Evolutionary conservation across 345 rosid genomes (phyloP).

Genomic region (Aquilaria sinensis): DNA sequence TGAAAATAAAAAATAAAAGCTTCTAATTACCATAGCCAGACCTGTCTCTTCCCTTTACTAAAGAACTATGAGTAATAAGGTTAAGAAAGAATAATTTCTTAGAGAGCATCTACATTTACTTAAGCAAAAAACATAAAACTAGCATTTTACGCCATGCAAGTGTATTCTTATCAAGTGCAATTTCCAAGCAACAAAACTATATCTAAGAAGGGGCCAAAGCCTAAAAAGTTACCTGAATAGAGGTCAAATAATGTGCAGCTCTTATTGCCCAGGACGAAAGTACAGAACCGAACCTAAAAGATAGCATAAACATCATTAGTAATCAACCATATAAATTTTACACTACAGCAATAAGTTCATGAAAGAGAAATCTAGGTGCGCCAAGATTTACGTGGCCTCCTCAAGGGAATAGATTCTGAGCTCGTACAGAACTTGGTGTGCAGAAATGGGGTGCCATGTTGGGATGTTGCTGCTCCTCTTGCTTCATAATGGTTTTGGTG

Average conservation of each 20-base stretch:
- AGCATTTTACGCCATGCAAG: no score
- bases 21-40: no score
- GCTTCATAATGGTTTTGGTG: slow-evolving; percentile 24
- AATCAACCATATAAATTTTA: no score
- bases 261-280: slow-evolving; percentile 69
- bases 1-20: no score
- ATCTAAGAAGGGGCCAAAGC: background rate
- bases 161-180: background rate
- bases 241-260: slow-evolving; percentile 69
- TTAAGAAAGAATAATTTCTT: no score
- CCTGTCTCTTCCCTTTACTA: no score
- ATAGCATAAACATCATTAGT: background rate
- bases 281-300: slow-evolving; percentile 52
- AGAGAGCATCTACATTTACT: no score
- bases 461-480: slow-evolving; percentile 40
- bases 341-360: no score
- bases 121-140: no score
- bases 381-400: slow-evolving; percentile 43
- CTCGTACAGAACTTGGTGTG: slow-evolving; percentile 45
- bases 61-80: no score
- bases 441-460: slow-evolving; percentile 47
- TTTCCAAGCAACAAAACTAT: background rate
- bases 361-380: no score
- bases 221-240: slow-evolving; percentile 45
- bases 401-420: slow-evolving; percentile 55